phyloP scores from a whole-genome alignment of 73 alveolate genomes.

The Paramecium primaurelia region DNA sequence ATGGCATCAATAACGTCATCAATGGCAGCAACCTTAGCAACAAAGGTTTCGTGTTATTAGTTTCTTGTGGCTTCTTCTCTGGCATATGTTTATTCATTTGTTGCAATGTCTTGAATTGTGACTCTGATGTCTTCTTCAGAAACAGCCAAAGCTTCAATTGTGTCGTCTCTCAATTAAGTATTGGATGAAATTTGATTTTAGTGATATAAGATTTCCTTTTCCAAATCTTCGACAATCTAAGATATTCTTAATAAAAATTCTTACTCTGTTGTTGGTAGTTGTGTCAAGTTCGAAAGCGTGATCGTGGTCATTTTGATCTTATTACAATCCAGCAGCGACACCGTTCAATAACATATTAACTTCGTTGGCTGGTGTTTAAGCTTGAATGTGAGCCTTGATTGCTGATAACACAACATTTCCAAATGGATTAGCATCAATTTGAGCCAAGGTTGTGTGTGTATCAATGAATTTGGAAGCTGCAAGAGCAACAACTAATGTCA shows the following conservation, averaged over 20 bases:
- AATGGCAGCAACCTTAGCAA: conserved; percentile 29
- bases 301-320: conserved; percentile 24
- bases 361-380: conserved; percentile 50
- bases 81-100: conserved; percentile 40
- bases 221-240: conserved; percentile 20
- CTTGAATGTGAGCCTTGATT: conserved; percentile 40
- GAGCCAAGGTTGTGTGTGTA: conserved; percentile 44
- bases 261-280: neutral
- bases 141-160: conserved; percentile 35
- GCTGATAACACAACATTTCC: conserved; percentile 53
- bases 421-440: conserved; percentile 45
- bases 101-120: conserved; percentile 47
- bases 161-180: conserved; percentile 48
- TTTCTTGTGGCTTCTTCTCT: conserved; percentile 53
- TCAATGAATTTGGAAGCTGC: conserved; percentile 35
- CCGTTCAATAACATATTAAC: conserved; percentile 36
- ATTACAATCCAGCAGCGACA: conserved; percentile 36
- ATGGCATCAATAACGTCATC: conserved; percentile 60
- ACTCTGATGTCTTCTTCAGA: conserved; percentile 49
- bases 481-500: conserved; percentile 40
- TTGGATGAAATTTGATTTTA: neutral
- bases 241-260: neutral
- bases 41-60: conserved; percentile 37
- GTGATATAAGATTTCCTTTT: conserved; percentile 32
- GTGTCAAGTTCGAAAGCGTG: neutral